A percentile compares a stretch with the other conserved stretches of the same genome.
Evolutionary conservation across 805 yeast species (phyloP).

Genomic region (Wickerhamomyces hampshirensis): DNA sequence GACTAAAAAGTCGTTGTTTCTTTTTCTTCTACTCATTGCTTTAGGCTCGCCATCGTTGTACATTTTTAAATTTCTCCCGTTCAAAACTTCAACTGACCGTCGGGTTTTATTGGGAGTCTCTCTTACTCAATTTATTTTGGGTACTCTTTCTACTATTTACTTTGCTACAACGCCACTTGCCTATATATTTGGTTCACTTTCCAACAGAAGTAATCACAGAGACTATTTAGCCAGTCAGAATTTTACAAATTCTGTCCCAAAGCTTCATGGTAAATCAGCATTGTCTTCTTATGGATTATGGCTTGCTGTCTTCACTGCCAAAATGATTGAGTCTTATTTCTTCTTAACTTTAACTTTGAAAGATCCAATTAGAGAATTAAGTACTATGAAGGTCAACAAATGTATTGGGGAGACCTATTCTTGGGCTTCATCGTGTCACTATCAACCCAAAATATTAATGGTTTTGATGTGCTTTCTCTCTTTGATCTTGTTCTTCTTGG

Average conservation of each 20-base stretch:
- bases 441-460: constrained; percentile 55
- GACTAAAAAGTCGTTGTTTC: constrained; percentile 38
- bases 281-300: constrained; percentile 67
- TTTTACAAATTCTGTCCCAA: constrained; percentile 58
- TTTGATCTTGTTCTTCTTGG: constrained; percentile 66
- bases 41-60: constrained; percentile 50
- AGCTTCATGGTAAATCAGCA: constrained; percentile 46
- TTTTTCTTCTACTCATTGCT: constrained; percentile 37
- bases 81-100: constrained; percentile 26
- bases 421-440: constrained; percentile 47
- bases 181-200: constrained; percentile 41
- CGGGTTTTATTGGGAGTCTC: constrained; percentile 41
- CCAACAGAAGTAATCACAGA: constrained; percentile 27
- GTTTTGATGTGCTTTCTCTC: constrained; percentile 54
- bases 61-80: constrained; percentile 37
- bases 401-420: constrained; percentile 61
- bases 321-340: constrained; percentile 73
- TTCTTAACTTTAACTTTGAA: constrained; percentile 67
- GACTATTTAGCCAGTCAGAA: constrained; percentile 45
- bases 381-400: constrained; percentile 45
- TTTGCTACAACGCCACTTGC: constrained; percentile 62
- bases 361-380: constrained; percentile 69
- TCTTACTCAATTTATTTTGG: constrained; percentile 49
- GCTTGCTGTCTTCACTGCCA: constrained; percentile 61
- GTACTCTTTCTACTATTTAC: constrained; percentile 49